A percentile compares a stretch with the other conserved stretches of the same genome.
Conservation (phyloP, 2,329 filamentous ascomycete species). For the Aspergillus quadrilineatus region DNA sequence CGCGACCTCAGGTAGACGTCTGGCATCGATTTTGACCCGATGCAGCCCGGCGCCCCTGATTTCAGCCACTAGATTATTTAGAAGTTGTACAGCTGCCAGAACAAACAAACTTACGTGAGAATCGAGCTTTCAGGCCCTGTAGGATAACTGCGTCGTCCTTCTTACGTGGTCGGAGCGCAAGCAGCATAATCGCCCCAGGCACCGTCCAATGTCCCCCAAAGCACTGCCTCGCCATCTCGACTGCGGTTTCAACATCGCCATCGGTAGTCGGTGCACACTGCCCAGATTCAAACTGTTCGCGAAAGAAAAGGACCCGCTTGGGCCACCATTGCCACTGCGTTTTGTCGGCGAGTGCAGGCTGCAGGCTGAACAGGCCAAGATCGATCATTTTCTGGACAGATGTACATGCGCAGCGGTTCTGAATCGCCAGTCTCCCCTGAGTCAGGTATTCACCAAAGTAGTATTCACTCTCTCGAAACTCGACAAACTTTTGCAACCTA, state of each 20-base stretch:
- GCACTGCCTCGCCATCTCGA: conserved; percentile 5
- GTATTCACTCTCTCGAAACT: conserved; percentile 2
- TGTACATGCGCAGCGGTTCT: background rate
- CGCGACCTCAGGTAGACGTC: conserved; percentile 2
- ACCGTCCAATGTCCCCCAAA: conserved; percentile 8
- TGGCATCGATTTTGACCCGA: background rate
- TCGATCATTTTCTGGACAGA: conserved; percentile 13
- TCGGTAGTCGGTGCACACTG: background rate
- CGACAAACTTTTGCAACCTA: conserved; percentile 3
- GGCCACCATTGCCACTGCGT: conserved; percentile 9
- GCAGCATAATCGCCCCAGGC: conserved; percentile 10
- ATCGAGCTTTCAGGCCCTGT: background rate
- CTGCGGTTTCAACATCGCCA: background rate
- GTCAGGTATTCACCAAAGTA: conserved; percentile 16
- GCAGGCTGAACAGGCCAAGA: conserved; percentile 3
- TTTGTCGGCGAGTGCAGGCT: conserved; percentile 4
- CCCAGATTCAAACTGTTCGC: background rate
- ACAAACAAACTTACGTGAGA: background rate
- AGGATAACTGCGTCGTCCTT: background rate
- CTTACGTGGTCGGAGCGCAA: conserved; percentile 5
- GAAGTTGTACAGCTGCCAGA: background rate
- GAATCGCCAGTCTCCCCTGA: conserved; percentile 8
- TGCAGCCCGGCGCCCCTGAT: background rate
- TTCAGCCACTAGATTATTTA: background rate
- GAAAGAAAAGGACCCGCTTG: conserved; percentile 4